Evolutionary conservation across 2,329 filamentous ascomycete species (phyloP), one percentile per base, ranked within the genome.

Genomic region (Alternaria sp.): DNA sequence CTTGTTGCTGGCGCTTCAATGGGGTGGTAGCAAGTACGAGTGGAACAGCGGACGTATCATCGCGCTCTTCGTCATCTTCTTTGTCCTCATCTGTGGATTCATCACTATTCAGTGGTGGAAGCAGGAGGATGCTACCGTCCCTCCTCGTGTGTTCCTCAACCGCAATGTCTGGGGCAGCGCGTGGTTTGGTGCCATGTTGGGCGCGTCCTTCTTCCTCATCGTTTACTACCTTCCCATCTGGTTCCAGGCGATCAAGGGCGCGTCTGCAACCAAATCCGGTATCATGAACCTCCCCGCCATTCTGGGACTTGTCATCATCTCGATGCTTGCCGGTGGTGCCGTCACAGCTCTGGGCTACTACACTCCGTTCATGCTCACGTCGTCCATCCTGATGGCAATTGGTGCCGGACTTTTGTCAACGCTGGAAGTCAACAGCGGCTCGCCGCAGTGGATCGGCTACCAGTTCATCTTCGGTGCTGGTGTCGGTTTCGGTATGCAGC

Each of bases 231-330:
- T 84, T 55, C 73, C 72, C 61, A 84, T 80, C 78, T 84, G 82
- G 84, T 85, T 81, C 80, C 82, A 85, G 66, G 82, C 83, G 18
- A 83, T 85, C 74, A 83, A 85, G 64, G 81, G 81, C 9, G 80
- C 77, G 2, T 78, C 77, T 0, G 82, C 84, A 6, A 80, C 80
- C 23, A 81, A 82, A 45, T 84, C 83, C 23, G 83, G 83, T 20
- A 84, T 85, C 66, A 81, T 82, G 76, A 84, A 83, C 62, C 74
- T 85, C 5, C 83, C 83, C 14, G 75, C 83, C 58, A 81, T 85
- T 55, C 78, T 85, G 25, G 78, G 78, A 30, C 73, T 84, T 26
- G 82, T 85, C 66, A 63, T 84, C 70, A 64, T 82, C 58, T 82
- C 81, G 56, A 77, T 84, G 65, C 33, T 80, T 23, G 69, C 74